Base-by-base conservation (phyloP, 108 stramenopile species). In the Skeletonema costatum region DNA sequence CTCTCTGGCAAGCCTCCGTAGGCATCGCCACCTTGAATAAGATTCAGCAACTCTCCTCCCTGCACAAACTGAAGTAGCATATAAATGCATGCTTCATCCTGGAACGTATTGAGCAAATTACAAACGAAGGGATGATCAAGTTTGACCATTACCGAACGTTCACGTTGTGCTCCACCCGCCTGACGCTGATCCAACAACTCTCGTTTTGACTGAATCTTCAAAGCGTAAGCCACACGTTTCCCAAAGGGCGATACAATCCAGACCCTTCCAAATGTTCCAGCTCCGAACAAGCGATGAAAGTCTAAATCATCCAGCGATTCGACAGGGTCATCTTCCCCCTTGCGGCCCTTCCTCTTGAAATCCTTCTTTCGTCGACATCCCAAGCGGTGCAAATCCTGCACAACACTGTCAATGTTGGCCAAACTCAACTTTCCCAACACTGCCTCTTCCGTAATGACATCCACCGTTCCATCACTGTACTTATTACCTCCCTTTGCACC, bases 91-190 rank as follows among this genome's bases (percentile, higher is more conserved):
- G 89, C 79, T 30, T 81, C 76, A 65, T 97, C 97, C 78, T 98
- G 96, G 73, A 97, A 97, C 12, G 96, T 88, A 58, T 87, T 82
- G 31, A 95, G 70, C 31, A 98, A 78, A 39, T 87, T 86, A 30
- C 98, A 82, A 68, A 99, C 89, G 79, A 99, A 96, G 11, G 96
- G 97, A 86, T 99, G 98, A 42, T 95, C 87, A 51, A 97, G 84
- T 32, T 84, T 86, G 38, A 87, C 78, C 91, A 99, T 94, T 71
- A 99, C 90, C 51, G 93, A 83, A 78, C 98, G 98, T 84, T 99
- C 99, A 60, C 97, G 89, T 64, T 97, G 77, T 5, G 98, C 96
- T 66, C 97, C 96, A 46, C 90, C 81, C 38, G 96, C 88, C 86
- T 99, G 99, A 35, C 95, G 87, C 19, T 87, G 86, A 36, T 89